These are phyloP conservation scores for Cokeromyces recurvatus DNA, from an alignment of 371 early-diverging fungal species.

Conservation along the genomic window DNA sequence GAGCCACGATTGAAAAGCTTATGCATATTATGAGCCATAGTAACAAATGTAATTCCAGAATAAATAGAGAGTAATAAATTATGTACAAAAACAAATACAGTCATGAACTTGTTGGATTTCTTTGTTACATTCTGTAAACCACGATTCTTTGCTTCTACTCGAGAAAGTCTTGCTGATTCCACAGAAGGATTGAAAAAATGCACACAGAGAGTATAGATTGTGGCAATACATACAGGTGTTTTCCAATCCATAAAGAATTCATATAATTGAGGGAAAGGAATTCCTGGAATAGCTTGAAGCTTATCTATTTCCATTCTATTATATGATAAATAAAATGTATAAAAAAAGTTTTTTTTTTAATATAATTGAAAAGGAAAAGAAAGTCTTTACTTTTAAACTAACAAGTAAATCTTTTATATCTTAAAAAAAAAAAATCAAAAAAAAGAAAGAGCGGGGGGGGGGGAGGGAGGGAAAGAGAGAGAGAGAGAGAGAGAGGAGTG, in stretches of 20 bases:
- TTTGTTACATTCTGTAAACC: slow-evolving; percentile 32
- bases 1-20: slow-evolving; percentile 32
- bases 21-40: slow-evolving; percentile 55
- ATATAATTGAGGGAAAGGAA: slow-evolving; percentile 62
- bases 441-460: no score
- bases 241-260: slow-evolving; percentile 74
- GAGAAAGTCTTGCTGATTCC: slow-evolving; percentile 40
- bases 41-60: slow-evolving; percentile 65
- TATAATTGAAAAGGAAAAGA: no score
- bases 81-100: slow-evolving; percentile 72
- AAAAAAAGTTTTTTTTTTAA: no score
- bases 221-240: slow-evolving; percentile 62
- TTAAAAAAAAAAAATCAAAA: no score
- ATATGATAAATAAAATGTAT: no score
- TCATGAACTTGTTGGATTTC: slow-evolving; percentile 53
- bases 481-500: no score
- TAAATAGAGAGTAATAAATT: slow-evolving; percentile 68
- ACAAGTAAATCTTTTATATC: no score
- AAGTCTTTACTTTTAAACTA: no score
- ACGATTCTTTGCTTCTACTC: slow-evolving; percentile 50
- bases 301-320: slow-evolving; percentile 23
- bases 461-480: no score
- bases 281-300: slow-evolving; percentile 38
- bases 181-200: slow-evolving; percentile 58
- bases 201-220: slow-evolving; percentile 49